Evolutionary conservation across 176 grass and related monocot species (phyloP).

Genomic region (Chrysopogon serrulatus): DNA sequence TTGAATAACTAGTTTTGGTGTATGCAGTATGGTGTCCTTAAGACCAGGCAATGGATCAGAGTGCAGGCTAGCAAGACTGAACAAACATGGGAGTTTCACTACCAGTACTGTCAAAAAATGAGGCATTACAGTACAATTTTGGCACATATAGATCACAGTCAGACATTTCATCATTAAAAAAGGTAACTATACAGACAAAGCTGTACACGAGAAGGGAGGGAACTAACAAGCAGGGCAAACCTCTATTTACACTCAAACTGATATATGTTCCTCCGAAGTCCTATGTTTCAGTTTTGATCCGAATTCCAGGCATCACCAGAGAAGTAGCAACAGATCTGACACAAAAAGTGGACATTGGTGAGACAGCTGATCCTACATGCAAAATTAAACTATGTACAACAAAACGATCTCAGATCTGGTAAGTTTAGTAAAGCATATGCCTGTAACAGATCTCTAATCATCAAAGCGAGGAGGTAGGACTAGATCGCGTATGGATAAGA

Average conservation of each 20-base stretch:
- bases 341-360: background rate
- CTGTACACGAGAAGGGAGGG: background rate
- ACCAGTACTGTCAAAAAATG: slow-evolving; percentile 5
- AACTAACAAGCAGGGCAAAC: background rate
- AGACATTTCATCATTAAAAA: background rate
- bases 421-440: slow-evolving; percentile 13
- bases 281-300: background rate
- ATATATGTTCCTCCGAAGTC: background rate
- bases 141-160: background rate
- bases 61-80: background rate
- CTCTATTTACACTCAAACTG: background rate
- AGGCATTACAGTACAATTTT: background rate
- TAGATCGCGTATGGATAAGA: background rate
- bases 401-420: background rate
- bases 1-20: background rate
- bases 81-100: background rate
- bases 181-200: background rate
- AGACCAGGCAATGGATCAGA: background rate
- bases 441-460: slow-evolving; percentile 8
- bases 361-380: background rate
- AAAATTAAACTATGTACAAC: slow-evolving; percentile 8
- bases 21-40: background rate
- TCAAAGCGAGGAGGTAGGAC: background rate
- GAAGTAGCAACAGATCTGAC: background rate
- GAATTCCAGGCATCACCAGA: background rate